Evolutionary conservation across 179 eudicot genomes (phyloP).

Genomic region (Beta macrorhiza): DNA sequence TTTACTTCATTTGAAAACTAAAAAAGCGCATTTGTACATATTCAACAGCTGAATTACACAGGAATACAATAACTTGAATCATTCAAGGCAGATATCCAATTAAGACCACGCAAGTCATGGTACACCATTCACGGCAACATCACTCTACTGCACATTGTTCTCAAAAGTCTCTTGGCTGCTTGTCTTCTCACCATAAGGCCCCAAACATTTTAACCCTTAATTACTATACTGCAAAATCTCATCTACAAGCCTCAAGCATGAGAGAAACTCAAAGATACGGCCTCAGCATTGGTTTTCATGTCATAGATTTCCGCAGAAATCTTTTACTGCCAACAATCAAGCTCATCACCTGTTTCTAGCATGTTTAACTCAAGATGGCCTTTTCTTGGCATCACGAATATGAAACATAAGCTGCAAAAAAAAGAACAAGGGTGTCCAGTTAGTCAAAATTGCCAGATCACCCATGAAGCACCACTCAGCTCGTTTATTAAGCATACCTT

Average conservation of each 20-base stretch:
- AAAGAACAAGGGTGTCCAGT: conserved; percentile 7
- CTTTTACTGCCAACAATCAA: background rate
- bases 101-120: background rate
- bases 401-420: conserved; percentile 87
- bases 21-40: background rate
- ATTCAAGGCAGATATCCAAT: background rate
- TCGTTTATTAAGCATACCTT: conserved; percentile 46
- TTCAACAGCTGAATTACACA: background rate
- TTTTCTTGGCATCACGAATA: conserved; percentile 56
- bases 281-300: background rate
- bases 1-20: background rate
- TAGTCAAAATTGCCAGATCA: conserved; percentile 16
- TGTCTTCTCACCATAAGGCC: conserved; percentile 3
- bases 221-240: background rate
- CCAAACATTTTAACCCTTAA: background rate
- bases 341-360: no score
- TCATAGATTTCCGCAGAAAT: background rate
- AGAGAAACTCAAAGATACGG: conserved; percentile 8
- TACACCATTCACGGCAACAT: background rate
- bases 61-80: background rate
- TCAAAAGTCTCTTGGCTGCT: background rate
- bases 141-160: background rate
- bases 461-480: background rate
- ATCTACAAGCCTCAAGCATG: background rate
- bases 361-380: conserved; percentile 7